Evolutionary conservation across 164 flowering plant genomes (phyloP).

Genomic region (Taxillus chinensis): DNA sequence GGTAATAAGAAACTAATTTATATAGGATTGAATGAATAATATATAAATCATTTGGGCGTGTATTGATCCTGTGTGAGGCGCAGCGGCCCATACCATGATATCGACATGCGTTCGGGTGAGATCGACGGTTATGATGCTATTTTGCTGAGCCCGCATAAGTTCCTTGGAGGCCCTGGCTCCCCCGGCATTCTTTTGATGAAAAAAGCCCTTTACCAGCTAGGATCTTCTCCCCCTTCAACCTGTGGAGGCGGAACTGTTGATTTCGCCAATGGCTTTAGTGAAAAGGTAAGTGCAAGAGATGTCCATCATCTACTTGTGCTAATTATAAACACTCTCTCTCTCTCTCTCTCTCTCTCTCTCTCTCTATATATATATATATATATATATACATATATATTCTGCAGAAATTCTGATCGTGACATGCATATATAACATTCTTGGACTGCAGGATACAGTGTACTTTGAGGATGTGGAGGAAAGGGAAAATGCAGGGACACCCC

Average conservation of each 20-base stretch:
- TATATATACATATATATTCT: no score
- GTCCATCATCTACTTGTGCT: no score
- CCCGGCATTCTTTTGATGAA: slow-evolving; percentile 59
- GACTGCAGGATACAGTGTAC: slow-evolving; percentile 64
- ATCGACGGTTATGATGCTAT: slow-evolving; percentile 73
- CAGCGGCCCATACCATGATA: slow-evolving; percentile 56
- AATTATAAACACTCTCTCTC: neutral
- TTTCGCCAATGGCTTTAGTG: slow-evolving; percentile 53
- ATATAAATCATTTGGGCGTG: no score
- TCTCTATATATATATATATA: no score
- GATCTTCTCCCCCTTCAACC: slow-evolving; percentile 52
- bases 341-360: neutral
- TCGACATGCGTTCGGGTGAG: slow-evolving; percentile 63
- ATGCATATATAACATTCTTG: neutral
- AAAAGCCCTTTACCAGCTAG: slow-evolving; percentile 39
- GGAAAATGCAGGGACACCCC: slow-evolving; percentile 80
- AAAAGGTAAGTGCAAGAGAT: slow-evolving; percentile 30
- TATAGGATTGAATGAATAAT: no score
- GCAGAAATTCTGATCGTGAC: neutral
- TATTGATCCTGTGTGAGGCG: neutral
- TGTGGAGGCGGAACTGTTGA: slow-evolving; percentile 76
- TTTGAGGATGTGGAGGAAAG: slow-evolving; percentile 60
- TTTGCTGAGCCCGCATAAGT: slow-evolving; percentile 72
- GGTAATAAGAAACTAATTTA: slow-evolving; percentile 14
- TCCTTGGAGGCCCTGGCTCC: slow-evolving; percentile 73